Base-by-base conservation (phyloP, 2,329 filamentous ascomycete genomes). In the Lecanicillium sp. region DNA sequence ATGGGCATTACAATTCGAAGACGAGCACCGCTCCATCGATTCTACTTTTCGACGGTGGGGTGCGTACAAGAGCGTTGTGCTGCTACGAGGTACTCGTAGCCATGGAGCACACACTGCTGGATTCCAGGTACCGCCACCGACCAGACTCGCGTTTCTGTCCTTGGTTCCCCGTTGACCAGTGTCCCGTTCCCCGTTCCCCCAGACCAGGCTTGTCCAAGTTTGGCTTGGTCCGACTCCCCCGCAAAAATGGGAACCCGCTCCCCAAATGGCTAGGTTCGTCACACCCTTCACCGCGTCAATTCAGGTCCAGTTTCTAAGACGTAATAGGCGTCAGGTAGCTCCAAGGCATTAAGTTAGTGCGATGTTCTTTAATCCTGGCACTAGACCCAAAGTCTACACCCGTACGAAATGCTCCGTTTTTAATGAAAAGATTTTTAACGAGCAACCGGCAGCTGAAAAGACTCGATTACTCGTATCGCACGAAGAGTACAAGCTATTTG, bases 181-280 rank as follows among this genome's bases (percentile, higher is more conserved):
- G 17, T 14, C 38, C 18, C 27, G 9, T 27, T 29, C 22, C 27
- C 25, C 17, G 22, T 6, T 25, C 11, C 17, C 37, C 30, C 30
- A 27, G 36, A 39, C 17, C 22, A 27, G 13, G 33, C 39, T 19
- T 36, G 31, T 27, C 39, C 36, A 11, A 19, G 35, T 28, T 4
- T n/a, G 39, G 33, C n/a, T 19, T 40, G 36, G 39, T 32, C 36
- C 4, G 9, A 10, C 31, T 40, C 32, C 32, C 39, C 39, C 39
- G 33, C 33, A 36, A 40, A 36, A 32, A 15, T 36, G 27, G 39
- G 33, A 10, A 31, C 6, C 22, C 22, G 22, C 11, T 25, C 22
- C 22, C 22, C 22, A 25, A 25, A 25, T 33, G 28, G 29, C 8
- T 12, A 28, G 20, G 7, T 36, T 40, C 29, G 15, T 32, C 39